These are phyloP conservation scores for Amphibolis antarctica DNA, from an alignment of 106 monocot genomes.

Conservation along the genomic window DNA sequence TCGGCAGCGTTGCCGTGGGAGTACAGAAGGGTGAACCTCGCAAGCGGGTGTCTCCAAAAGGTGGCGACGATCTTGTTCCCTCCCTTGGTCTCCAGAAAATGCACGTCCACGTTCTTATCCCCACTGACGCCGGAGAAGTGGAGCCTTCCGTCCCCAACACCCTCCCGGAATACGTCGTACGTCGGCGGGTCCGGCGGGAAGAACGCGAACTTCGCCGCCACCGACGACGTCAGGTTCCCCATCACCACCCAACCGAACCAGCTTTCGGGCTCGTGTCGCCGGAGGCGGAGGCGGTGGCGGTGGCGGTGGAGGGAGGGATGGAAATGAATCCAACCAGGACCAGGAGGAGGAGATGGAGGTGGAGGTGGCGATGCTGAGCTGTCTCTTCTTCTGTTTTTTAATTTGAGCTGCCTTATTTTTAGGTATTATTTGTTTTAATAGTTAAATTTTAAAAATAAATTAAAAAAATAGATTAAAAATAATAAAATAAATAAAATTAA, in stretches of 20 bases:
- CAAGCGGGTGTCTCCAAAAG: slow-evolving; percentile 71
- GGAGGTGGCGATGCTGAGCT: too few species aligned
- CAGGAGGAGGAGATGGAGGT: too few species aligned
- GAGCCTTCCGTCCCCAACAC: slow-evolving; percentile 34
- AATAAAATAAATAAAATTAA: too few species aligned
- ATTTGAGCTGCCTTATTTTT: too few species aligned
- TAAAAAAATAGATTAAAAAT: too few species aligned
- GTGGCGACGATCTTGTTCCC: slow-evolving; percentile 75
- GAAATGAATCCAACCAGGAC: too few species aligned
- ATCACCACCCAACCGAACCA: slow-evolving; percentile 7
- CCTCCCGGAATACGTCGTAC: slow-evolving; percentile 63
- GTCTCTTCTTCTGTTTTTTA: too few species aligned
- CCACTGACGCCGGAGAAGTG: slow-evolving; percentile 34
- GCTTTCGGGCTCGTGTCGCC: neutral
- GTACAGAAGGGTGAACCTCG: slow-evolving; percentile 71
- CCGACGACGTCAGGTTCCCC: slow-evolving; percentile 71
- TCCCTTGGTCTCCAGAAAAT: slow-evolving; percentile 43
- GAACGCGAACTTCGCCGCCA: slow-evolving; percentile 92
- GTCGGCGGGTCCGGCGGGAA: slow-evolving; percentile 94
- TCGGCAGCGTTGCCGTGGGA: slow-evolving; percentile 99
- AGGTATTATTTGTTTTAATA: too few species aligned
- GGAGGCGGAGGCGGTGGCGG: neutral
- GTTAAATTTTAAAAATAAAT: too few species aligned
- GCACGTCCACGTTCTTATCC: slow-evolving; percentile 54
- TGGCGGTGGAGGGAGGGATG: too few species aligned